Base-by-base conservation (phyloP, 2,329 filamentous ascomycete genomes). In the Sporothrix inflata region DNA sequence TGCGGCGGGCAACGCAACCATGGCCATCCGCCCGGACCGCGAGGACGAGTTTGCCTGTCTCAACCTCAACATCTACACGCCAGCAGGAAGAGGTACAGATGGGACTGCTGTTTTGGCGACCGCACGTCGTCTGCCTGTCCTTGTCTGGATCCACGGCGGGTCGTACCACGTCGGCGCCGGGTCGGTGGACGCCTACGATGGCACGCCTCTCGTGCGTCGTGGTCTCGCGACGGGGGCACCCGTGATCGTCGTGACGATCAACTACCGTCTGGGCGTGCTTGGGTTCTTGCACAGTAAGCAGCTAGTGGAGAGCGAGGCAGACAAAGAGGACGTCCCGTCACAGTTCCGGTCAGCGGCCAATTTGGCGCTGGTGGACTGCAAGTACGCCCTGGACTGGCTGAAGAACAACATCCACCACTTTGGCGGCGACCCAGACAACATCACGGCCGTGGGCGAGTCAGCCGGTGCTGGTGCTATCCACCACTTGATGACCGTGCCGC, bases 191-290 rank as follows among this genome's bases (percentile, higher is more conserved):
- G 63, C 60, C 21, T 72, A 72, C 30, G 71, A 69, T 14, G 71
- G 55, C 1, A 63, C 66, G 6, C 14, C 24, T 9, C 45, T 69
- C 4, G 71, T 69, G 7, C 38, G 27, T 19, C 24, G 63, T 2
- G 12, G 55, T 1, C 6, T 72, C 12, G 19, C 16, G 12, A 60
- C 68, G 2, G 51, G 65, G 1, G n/a, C 63, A 21, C 65, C 71
- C 11, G 71, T 69, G 2, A 11, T 72, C 2, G 55, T 72, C 11
- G 71, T 72, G 42, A 72, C 71, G 14, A 72, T 72, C 30, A 72
- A 69, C 42, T 69, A 69, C 60, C 55, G 66, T 1, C 55, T 72
- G 8, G 71, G 71, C 6, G 71, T 69, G 16, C 40, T 72, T 5
- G 71, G 71, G 2, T 69, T 69, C 34, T 38, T 72, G 53, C 66